Percentiles rank a stretch among this genome's conserved stretches.
Evolutionary conservation across 2,329 filamentous ascomycete species (phyloP).

Genomic region (Rasamsonia emersonii): DNA sequence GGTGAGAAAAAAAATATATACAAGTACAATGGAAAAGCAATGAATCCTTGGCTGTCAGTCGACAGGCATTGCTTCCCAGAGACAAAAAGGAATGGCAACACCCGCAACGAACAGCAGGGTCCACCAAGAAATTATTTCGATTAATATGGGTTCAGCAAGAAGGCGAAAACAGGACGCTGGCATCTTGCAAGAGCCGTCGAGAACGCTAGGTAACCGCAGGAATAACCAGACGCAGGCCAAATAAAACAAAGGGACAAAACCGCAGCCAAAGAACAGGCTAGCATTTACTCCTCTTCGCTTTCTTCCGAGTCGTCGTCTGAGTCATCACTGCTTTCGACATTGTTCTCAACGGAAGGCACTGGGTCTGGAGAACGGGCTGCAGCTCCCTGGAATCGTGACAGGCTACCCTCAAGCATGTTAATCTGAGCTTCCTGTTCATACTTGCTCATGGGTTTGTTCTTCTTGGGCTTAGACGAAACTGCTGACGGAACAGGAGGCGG

Average conservation of each 20-base stretch:
- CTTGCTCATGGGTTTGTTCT: constrained; percentile 46
- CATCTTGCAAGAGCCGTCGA: too few species aligned
- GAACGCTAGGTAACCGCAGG: too few species aligned
- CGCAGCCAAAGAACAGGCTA: background rate
- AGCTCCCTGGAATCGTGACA: constrained; percentile 38
- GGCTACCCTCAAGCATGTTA: constrained; percentile 38
- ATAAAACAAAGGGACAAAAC: background rate
- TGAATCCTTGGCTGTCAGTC: constrained; percentile 3
- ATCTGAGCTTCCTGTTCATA: constrained; percentile 43
- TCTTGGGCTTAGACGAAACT: constrained; percentile 37
- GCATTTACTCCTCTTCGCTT: constrained; percentile 40
- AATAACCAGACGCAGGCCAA: background rate
- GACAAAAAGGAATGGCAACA: background rate
- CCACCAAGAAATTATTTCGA: background rate
- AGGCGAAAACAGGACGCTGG: background rate
- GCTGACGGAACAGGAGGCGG: constrained; percentile 23
- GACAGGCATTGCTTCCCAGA: too few species aligned
- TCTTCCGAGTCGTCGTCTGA: constrained; percentile 42
- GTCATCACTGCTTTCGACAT: constrained; percentile 38
- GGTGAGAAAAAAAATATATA: constrained; percentile 10
- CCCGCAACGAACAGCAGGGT: constrained; percentile 1
- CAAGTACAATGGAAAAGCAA: constrained; percentile 1
- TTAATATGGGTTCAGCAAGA: background rate
- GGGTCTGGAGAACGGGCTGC: constrained; percentile 35
- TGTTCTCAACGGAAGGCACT: constrained; percentile 34